phyloP scores from a whole-genome alignment of 441 rosid genomes.

The Pelargonium citronellum region DNA sequence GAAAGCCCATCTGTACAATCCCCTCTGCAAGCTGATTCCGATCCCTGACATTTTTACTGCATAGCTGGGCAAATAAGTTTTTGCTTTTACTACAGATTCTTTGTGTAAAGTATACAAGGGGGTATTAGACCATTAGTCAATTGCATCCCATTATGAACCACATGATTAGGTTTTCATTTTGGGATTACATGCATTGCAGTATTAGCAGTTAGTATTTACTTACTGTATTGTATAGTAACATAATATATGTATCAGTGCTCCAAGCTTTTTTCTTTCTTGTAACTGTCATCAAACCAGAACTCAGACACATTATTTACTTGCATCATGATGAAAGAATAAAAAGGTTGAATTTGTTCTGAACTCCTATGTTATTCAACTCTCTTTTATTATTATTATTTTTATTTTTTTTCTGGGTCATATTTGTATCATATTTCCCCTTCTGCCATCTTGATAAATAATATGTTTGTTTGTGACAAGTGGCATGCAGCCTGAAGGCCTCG shows the following conservation, averaged over 20 bases:
- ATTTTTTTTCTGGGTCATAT: background rate
- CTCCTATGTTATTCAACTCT: background rate
- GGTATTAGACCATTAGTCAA: background rate
- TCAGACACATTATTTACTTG: too few relatives aligned
- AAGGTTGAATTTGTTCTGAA: slow-evolving; percentile 1
- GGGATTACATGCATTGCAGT: slow-evolving; percentile 2
- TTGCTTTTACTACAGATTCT: slow-evolving; percentile 13
- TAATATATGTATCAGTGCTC: background rate
- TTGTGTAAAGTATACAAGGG: slow-evolving; percentile 17
- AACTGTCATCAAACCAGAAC: background rate
- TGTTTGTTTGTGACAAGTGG: slow-evolving; percentile 8
- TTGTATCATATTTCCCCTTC: background rate
- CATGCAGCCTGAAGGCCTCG: background rate
- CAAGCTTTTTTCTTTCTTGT: background rate
- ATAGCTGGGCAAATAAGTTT: background rate
- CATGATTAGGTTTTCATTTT: slow-evolving; percentile 1
- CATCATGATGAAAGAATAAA: too few relatives aligned
- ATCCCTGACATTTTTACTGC: slow-evolving; percentile 9
- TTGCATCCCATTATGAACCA: slow-evolving; percentile 5
- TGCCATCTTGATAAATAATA: slow-evolving; percentile 5
- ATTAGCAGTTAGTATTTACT: background rate
- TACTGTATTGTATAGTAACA: slow-evolving; percentile 3
- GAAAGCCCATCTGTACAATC: slow-evolving; percentile 15
- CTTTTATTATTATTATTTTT: too few relatives aligned
- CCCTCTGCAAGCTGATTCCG: slow-evolving; percentile 16